Evolutionary conservation across 352 stramenopile species (phyloP).

Genomic region (Globisporangium paroecandrum): DNA sequence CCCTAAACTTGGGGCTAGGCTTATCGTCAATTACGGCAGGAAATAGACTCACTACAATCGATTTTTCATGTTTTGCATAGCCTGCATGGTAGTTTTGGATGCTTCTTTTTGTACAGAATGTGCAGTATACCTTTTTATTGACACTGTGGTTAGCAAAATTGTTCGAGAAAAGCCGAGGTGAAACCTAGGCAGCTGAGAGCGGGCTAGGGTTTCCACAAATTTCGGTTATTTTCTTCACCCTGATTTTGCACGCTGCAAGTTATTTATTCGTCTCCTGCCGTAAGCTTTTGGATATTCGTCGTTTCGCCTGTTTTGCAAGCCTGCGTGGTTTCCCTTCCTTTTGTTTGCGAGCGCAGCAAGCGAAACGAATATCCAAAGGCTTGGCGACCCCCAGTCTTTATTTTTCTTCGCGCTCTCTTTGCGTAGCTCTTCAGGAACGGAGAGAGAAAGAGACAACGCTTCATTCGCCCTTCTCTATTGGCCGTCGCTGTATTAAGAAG

Average conservation of each 20-base stretch:
- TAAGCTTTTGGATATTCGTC: neutral
- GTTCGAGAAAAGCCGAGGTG: neutral
- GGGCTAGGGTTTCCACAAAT: neutral
- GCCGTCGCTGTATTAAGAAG: neutral
- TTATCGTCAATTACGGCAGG: no score
- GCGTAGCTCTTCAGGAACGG: conserved; percentile 2
- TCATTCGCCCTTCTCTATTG: neutral
- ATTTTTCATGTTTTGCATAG: no score
- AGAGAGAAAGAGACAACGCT: conserved; percentile 1
- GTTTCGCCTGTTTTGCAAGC: neutral
- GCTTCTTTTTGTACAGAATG: no score
- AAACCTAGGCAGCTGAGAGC: neutral
- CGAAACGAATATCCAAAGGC: neutral
- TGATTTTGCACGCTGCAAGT: neutral
- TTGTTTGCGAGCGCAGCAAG: neutral
- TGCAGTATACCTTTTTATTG: no score
- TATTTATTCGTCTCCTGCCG: neutral
- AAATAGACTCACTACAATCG: no score
- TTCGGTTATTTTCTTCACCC: neutral
- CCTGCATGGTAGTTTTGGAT: no score
- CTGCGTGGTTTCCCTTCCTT: neutral
- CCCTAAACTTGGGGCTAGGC: no score
- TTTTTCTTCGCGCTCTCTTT: conserved; percentile 17
- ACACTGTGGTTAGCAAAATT: no score
- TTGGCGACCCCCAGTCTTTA: conserved; percentile 10